These are phyloP conservation scores for Fagopyrum tataricum DNA, from an alignment of 148 eudicot genomes.

Conservation along the genomic window DNA sequence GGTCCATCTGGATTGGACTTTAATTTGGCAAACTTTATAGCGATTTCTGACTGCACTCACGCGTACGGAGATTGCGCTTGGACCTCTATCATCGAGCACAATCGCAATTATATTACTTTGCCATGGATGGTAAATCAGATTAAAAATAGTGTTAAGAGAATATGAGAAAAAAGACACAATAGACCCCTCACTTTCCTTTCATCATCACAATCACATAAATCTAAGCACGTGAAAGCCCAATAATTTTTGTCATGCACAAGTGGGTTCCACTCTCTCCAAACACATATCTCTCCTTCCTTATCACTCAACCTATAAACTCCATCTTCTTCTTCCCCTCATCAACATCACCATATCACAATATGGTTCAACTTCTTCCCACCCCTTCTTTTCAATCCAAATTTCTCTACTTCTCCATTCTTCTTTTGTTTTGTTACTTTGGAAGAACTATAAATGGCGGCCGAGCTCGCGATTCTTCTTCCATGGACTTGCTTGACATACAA, in stretches of 20 bases:
- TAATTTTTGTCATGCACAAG: background rate
- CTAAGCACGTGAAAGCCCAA: conserved; percentile 7
- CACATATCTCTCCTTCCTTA: no score
- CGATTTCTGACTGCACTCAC: no score
- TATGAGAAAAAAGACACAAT: background rate
- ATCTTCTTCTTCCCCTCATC: background rate
- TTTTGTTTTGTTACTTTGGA: background rate
- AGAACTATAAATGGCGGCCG: no score
- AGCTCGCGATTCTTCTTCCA: background rate
- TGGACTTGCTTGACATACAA: background rate
- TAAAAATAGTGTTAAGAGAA: background rate
- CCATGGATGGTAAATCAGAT: no score
- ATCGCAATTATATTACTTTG: no score
- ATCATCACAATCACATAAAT: background rate
- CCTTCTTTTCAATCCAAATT: background rate
- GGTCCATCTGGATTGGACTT: no score
- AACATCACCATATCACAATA: background rate
- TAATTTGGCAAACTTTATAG: no score
- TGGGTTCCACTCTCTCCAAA: background rate
- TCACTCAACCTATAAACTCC: no score
- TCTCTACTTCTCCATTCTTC: background rate
- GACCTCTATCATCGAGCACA: no score
- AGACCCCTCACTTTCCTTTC: background rate
- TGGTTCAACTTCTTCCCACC: background rate
- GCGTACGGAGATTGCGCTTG: no score